Conservation (phyloP, 2,329 filamentous ascomycete species). For the Nemania serpens region DNA sequence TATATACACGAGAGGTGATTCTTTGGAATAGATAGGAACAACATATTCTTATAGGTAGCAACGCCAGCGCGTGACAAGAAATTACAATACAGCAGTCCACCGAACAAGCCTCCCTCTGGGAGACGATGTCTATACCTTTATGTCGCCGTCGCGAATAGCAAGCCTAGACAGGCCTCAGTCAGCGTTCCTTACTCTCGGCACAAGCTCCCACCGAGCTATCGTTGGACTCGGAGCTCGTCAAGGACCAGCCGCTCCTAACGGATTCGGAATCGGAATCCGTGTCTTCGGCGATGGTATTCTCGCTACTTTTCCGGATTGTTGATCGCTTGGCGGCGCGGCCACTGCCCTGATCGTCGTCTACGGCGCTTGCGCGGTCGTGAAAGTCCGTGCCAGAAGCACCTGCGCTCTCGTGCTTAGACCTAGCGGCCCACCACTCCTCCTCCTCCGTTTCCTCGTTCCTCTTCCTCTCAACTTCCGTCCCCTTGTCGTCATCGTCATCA, state of each 20-base stretch:
- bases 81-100: no score
- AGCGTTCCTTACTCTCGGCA: background rate
- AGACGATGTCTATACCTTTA: no score
- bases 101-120: no score
- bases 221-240: slow-evolving; percentile 11
- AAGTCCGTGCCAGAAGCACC: background rate
- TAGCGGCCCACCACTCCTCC: slow-evolving; percentile 22
- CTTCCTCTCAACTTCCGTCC: background rate
- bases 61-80: background rate
- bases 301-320: slow-evolving; percentile 26
- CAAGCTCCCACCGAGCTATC: background rate
- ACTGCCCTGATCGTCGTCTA: background rate
- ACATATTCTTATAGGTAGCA: background rate
- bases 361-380: background rate
- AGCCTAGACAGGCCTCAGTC: no score
- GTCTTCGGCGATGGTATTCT: slow-evolving; percentile 16
- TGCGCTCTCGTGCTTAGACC: no score
- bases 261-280: slow-evolving; percentile 28
- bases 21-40: background rate
- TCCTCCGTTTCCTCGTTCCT: slow-evolving; percentile 13
- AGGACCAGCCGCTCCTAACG: slow-evolving; percentile 16
- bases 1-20: no score
- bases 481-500: no score
- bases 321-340: slow-evolving; percentile 1
- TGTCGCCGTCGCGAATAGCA: no score